Conservation (phyloP, 768 basidiomycete species). For the Pleurotus salmoneostramineus region DNA sequence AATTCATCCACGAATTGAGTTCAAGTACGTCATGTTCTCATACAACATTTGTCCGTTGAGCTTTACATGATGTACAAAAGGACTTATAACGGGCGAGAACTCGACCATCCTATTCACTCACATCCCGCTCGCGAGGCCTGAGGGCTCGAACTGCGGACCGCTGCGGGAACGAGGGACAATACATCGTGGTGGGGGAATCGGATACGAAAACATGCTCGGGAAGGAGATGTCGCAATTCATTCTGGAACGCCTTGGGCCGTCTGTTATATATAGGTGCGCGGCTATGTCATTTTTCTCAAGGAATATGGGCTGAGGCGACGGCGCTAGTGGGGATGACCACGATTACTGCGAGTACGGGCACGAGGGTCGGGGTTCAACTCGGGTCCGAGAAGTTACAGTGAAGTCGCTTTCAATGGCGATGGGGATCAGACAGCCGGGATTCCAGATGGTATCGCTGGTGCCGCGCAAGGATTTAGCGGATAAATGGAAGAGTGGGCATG, state of each 20-base stretch:
- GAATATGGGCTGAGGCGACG: not conserved
- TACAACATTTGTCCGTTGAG: too few relatives aligned
- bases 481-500: slow-evolving; percentile 24
- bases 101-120: slow-evolving; percentile 76
- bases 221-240: slow-evolving; percentile 63
- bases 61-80: too few relatives aligned
- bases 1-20: slow-evolving; percentile 45
- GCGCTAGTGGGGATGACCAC: slow-evolving; percentile 83
- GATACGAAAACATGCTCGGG: slow-evolving; percentile 84
- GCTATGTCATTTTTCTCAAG: not conserved
- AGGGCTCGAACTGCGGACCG: slow-evolving; percentile 69
- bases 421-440: slow-evolving; percentile 81
- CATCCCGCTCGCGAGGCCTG: slow-evolving; percentile 81
- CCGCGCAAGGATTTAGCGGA: slow-evolving; percentile 24
- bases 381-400: slow-evolving; percentile 74
- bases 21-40: slow-evolving; percentile 21
- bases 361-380: slow-evolving; percentile 31
- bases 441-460: slow-evolving; percentile 81
- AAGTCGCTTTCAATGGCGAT: slow-evolving; percentile 90
- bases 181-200: slow-evolving; percentile 67
- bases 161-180: slow-evolving; percentile 73
- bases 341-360: slow-evolving; percentile 82
- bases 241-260: slow-evolving; percentile 59
- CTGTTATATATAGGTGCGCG: slow-evolving; percentile 67
- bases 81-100: not conserved